Evolutionary conservation across 164 flowering plant species (phyloP).

Genomic region (Dillenia turbinata): DNA sequence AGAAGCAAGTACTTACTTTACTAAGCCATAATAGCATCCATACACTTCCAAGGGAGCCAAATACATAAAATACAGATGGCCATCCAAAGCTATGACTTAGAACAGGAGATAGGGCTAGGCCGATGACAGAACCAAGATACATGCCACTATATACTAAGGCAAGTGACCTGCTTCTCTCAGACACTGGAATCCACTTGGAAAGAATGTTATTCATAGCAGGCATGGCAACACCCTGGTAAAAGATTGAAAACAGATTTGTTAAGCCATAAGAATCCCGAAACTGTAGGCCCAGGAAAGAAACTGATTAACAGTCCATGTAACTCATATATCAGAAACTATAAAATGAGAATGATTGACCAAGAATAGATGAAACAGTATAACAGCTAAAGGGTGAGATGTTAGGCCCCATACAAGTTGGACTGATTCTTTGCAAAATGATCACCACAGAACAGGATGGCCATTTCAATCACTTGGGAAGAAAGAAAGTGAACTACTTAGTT

Average conservation of each 20-base stretch:
- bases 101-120: constrained; percentile 82
- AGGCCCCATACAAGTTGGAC: too few species aligned
- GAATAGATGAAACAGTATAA: too few species aligned
- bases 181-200: constrained; percentile 96
- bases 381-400: too few species aligned
- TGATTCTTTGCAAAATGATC: too few species aligned
- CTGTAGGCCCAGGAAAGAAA: not conserved
- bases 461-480: too few species aligned
- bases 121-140: constrained; percentile 97
- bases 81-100: constrained; percentile 89
- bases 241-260: constrained; percentile 10
- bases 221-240: constrained; percentile 95
- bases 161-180: constrained; percentile 99
- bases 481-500: too few species aligned
- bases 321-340: too few species aligned
- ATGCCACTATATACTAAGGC: constrained; percentile 96
- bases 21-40: constrained; percentile 92
- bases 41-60: constrained; percentile 93
- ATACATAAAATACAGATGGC: constrained; percentile 95
- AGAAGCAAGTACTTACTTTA: constrained; percentile 45
- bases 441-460: too few species aligned
- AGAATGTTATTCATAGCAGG: constrained; percentile 98
- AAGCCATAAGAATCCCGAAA: constrained; percentile 1
- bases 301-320: not conserved
- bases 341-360: too few species aligned